These are phyloP conservation scores for Gautieria morchelliformis DNA, from an alignment of 768 basidiomycete species.

Conservation along the genomic window DNA sequence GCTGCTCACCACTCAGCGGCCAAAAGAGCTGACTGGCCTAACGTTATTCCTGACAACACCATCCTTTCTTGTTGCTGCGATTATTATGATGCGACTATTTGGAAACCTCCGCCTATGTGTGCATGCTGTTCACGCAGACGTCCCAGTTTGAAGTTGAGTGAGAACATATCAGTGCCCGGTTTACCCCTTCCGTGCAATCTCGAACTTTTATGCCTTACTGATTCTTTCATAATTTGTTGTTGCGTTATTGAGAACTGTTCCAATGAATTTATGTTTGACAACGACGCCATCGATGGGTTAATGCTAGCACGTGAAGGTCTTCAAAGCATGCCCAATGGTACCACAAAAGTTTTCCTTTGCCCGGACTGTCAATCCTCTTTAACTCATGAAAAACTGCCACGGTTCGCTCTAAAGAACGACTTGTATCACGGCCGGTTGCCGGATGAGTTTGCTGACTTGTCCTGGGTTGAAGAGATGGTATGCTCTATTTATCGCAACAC, in stretches of 20 bases:
- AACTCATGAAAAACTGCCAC: not conserved
- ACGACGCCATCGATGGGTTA: not conserved
- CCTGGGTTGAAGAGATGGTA: constrained; percentile 23
- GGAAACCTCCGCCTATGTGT: not conserved
- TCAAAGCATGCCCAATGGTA: not conserved
- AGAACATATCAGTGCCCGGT: not conserved
- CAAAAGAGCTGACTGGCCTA: too few species aligned
- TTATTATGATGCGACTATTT: not conserved
- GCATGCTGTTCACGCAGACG: not conserved
- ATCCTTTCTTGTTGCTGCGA: too few species aligned
- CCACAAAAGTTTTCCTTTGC: not conserved
- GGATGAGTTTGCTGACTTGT: constrained; percentile 16
- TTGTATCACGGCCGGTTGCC: constrained; percentile 17
- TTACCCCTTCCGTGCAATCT: not conserved
- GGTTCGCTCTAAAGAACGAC: constrained; percentile 15
- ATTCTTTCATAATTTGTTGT: not conserved
- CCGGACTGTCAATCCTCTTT: not conserved
- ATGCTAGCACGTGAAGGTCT: not conserved
- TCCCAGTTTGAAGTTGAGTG: not conserved
- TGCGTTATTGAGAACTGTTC: not conserved
- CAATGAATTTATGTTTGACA: not conserved
- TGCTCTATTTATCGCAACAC: constrained; percentile 20
- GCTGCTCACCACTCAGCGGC: too few species aligned
- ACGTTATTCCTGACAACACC: too few species aligned
- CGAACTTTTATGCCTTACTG: not conserved